These are phyloP conservation scores for Fusarium buharicum DNA, from an alignment of 2,329 filamentous ascomycete species.

Conservation along the genomic window DNA sequence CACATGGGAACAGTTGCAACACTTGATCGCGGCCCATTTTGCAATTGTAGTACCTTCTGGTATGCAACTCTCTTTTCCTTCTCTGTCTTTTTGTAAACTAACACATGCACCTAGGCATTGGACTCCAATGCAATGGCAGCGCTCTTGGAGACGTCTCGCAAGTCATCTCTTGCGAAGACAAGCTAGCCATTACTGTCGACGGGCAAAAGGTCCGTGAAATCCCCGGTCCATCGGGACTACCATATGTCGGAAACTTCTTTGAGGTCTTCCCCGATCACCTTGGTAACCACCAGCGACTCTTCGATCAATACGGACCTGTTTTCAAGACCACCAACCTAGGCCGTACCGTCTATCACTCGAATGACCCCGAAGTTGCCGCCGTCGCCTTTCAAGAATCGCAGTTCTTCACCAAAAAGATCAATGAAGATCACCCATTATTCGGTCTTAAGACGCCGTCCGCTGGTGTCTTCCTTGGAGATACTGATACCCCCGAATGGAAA, in stretches of 20 bases:
- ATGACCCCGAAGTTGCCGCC: constrained; percentile 58
- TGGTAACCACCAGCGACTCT: constrained; percentile 65
- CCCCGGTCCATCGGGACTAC: constrained; percentile 60
- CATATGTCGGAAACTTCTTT: constrained; percentile 63
- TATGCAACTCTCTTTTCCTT: background rate
- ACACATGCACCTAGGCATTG: background rate
- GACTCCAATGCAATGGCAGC: background rate
- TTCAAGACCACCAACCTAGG: constrained; percentile 65
- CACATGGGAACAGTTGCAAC: constrained; percentile 51
- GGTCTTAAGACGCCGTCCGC: constrained; percentile 55
- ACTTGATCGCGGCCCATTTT: constrained; percentile 52
- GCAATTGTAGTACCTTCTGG: background rate
- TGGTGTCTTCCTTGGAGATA: constrained; percentile 61
- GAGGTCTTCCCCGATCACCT: constrained; percentile 68
- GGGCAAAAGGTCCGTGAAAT: constrained; percentile 59
- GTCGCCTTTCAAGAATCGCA: constrained; percentile 60
- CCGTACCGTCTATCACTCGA: constrained; percentile 59
- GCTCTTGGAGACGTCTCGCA: background rate
- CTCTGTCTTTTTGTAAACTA: background rate
- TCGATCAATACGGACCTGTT: constrained; percentile 62
- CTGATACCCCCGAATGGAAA: constrained; percentile 60
- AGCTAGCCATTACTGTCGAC: constrained; percentile 59
- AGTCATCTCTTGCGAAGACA: constrained; percentile 46
- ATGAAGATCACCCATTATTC: constrained; percentile 59
- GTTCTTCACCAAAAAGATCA: constrained; percentile 64